These are phyloP conservation scores for Vitis hybrid DNA, from an alignment of 177 flowering plant species.

Conservation along the genomic window DNA sequence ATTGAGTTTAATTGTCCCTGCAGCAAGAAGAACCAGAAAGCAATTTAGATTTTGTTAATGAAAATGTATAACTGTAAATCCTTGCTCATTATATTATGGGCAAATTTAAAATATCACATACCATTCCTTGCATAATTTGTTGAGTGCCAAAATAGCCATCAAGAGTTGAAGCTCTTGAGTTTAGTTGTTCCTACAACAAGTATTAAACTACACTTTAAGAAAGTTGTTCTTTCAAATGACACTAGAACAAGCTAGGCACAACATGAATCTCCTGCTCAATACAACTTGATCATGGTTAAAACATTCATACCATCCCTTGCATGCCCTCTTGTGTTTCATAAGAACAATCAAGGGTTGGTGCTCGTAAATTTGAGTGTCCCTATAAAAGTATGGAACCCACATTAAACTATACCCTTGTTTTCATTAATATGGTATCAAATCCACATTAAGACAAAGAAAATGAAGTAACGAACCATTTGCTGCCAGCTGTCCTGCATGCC, in stretches of 20 bases:
- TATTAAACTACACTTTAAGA: neutral
- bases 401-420: neutral
- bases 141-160: slow-evolving; percentile 24
- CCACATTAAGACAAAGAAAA: neutral
- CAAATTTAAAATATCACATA: neutral
- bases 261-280: neutral
- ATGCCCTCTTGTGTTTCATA: slow-evolving; percentile 19
- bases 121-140: slow-evolving; percentile 24
- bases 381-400: slow-evolving; percentile 12
- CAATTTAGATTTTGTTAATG: neutral
- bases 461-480: slow-evolving; percentile 19
- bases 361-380: slow-evolving; percentile 20
- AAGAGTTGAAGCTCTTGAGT: slow-evolving; percentile 15
- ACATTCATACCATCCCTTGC: slow-evolving; percentile 20
- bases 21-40: neutral
- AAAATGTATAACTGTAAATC: neutral
- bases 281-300: neutral
- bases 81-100: neutral
- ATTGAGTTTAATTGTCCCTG: slow-evolving; percentile 18
- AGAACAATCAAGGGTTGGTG: slow-evolving; percentile 21
- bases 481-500: slow-evolving; percentile 27
- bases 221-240: too few species aligned
- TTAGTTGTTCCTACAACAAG: slow-evolving; percentile 20
- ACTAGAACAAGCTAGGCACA: too few species aligned
- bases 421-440: neutral